A percentile compares a stretch with the other conserved stretches of the same genome.
Conservation (phyloP, 306 rosid species). For the Gynostemma pentaphyllum region DNA sequence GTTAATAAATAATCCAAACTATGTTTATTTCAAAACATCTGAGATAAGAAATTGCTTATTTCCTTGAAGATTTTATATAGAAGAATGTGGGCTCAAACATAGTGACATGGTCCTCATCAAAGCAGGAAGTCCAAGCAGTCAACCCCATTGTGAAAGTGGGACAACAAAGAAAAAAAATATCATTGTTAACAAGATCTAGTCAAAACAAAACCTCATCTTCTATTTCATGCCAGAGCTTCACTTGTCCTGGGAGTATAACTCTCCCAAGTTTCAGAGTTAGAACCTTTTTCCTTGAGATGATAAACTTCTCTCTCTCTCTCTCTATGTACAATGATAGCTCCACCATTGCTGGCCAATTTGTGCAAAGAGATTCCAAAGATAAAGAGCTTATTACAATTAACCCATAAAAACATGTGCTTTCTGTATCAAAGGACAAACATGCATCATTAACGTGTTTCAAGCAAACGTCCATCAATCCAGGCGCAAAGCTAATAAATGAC, state of each 20-base stretch:
- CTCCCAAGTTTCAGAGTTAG: neutral
- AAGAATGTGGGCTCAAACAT: neutral
- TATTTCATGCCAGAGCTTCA: neutral
- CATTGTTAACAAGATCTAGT: neutral
- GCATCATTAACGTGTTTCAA: neutral
- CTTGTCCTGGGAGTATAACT: neutral
- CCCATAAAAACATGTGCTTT: neutral
- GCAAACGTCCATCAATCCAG: neutral
- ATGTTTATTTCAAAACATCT: slow-evolving; percentile 1
- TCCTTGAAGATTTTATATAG: neutral
- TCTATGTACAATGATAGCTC: too few relatives aligned
- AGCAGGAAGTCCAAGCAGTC: neutral
- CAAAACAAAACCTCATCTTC: neutral
- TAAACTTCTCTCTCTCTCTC: too few relatives aligned
- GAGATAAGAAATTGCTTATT: neutral
- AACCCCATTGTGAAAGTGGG: neutral
- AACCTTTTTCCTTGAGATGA: neutral
- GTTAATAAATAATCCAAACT: neutral
- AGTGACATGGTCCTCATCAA: neutral
- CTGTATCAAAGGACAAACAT: neutral
- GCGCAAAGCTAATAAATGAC: neutral
- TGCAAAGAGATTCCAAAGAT: neutral
- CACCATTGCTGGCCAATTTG: neutral
- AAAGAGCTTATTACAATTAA: neutral
- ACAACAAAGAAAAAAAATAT: neutral